Evolutionary conservation across 306 rosid genomes (phyloP), one percentile per base, ranked within the genome.

Genomic region (Castanea mollissima): DNA sequence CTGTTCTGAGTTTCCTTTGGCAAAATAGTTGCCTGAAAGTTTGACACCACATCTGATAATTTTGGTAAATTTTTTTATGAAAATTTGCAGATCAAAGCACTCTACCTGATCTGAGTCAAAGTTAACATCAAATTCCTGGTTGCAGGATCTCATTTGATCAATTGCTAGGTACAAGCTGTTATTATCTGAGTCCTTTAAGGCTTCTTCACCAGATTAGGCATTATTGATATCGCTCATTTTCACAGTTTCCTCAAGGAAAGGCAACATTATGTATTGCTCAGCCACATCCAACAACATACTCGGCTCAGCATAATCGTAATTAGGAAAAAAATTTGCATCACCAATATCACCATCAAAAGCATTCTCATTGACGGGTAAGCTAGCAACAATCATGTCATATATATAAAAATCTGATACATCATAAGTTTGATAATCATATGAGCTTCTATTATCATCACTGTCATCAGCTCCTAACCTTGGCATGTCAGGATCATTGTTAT

Each of bases 341-440:
- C 23, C 23, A 23, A 23, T 23, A 23, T 23, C 23, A 23, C 23
- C 23, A 23, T 23, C 23, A 23, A 23, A 23, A 23, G 23, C 23
- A 23, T 23, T 23, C 23, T 91, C 83, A 74, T 82, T 72, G 73
- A 91, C 78, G 25, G 99, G 96, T 83, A 91, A 87, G 89, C 86
- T 90, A 5, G 97, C 55, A n/a, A 95, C 76, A 76, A 95, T 93
- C 98, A 91, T 95, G 84, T 95, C 99, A 75, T 97, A 91, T 79
- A 95, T 83, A 88, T 86, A 91, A 83, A 93, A 95, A 84, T 23
- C 99, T 11, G 96, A 95, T 19, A 91, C 84, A 75, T 93, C 97
- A 65, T 96, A 95, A 55, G 89, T 87, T 82, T 86, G 93, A 83
- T 86, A 80, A 67, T 79, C 89, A 74, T 83, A 83, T 63, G 84